Conservation (phyloP, 345 rosid species). For the Stellera chamaejasme region DNA sequence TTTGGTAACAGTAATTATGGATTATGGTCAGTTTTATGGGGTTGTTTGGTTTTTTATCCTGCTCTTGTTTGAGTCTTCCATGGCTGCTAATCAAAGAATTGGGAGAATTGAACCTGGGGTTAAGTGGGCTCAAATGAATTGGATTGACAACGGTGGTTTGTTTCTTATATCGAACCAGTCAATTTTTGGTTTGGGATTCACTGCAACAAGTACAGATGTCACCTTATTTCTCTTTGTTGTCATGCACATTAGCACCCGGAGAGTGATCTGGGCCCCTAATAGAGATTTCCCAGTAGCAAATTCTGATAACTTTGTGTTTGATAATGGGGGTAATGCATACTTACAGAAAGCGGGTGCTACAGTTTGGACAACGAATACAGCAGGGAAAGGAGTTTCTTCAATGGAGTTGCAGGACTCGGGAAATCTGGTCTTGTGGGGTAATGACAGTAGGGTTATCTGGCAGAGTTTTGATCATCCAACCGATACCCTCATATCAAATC, state of each 20-base stretch:
- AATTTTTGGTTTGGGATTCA: conserved; percentile 57
- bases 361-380: conserved; percentile 57
- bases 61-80: conserved; percentile 21
- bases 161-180: conserved; percentile 63
- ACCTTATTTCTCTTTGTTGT: conserved; percentile 46
- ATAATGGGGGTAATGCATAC: conserved; percentile 41
- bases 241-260: conserved; percentile 28
- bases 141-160: conserved; percentile 49
- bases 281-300: conserved; percentile 47
- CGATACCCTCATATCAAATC: conserved; percentile 56
- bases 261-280: conserved; percentile 75
- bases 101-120: conserved; percentile 42
- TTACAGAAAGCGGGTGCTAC: conserved; percentile 31
- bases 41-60: conserved; percentile 23
- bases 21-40: conserved; percentile 13
- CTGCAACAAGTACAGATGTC: conserved; percentile 25
- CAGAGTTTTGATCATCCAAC: conserved; percentile 89
- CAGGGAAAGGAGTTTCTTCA: conserved; percentile 45
- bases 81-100: conserved; percentile 23
- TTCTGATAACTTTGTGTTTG: conserved; percentile 56
- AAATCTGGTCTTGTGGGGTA: conserved; percentile 55
- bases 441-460: conserved; percentile 40
- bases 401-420: conserved; percentile 76
- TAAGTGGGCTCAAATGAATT: conserved; percentile 66
- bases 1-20: conserved; percentile 27